A percentile compares a stretch with the other conserved stretches of the same genome.
These are phyloP conservation scores for Epichloe scottii DNA, from an alignment of 2,329 filamentous ascomycete species.

Conservation along the genomic window DNA sequence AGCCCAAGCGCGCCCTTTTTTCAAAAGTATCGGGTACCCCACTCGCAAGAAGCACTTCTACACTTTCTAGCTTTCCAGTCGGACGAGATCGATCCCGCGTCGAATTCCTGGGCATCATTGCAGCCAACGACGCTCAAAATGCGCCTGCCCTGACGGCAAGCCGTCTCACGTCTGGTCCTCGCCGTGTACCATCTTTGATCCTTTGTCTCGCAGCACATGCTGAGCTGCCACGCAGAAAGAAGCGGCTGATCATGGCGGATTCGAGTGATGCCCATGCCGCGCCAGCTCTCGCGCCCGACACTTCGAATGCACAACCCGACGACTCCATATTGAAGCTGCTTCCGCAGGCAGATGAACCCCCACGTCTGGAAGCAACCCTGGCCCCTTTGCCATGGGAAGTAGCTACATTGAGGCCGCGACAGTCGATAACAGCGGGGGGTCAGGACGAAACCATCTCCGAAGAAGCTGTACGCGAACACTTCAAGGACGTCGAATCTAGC, in stretches of 20 bases:
- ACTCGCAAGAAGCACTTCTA: neutral
- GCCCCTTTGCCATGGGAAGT: conserved; percentile 15
- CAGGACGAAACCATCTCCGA: conserved; percentile 38
- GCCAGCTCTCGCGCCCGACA: neutral
- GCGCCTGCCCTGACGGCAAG: conserved; percentile 26
- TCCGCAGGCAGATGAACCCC: conserved; percentile 10
- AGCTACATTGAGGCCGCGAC: conserved; percentile 31
- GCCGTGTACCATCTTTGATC: conserved; percentile 12
- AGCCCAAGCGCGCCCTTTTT: too few species aligned
- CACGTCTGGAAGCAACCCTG: neutral
- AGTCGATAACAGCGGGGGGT: conserved; percentile 20
- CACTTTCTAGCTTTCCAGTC: neutral
- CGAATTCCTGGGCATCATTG: neutral
- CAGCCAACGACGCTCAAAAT: conserved; percentile 13
- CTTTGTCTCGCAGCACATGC: conserved; percentile 14
- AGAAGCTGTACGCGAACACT: conserved; percentile 39
- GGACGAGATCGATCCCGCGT: neutral
- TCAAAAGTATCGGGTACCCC: too few species aligned
- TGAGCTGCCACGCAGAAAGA: conserved; percentile 2
- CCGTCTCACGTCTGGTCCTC: conserved; percentile 2
- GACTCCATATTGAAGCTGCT: conserved; percentile 7
- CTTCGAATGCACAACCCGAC: conserved; percentile 5
- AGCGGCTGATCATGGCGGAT: neutral
- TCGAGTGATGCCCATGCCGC: neutral
- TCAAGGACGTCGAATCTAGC: conserved; percentile 54